Percentiles rank a stretch among this genome's conserved stretches.
Conservation (phyloP, 176 grass and related monocot species). For the Triticum dicoccoides region DNA sequence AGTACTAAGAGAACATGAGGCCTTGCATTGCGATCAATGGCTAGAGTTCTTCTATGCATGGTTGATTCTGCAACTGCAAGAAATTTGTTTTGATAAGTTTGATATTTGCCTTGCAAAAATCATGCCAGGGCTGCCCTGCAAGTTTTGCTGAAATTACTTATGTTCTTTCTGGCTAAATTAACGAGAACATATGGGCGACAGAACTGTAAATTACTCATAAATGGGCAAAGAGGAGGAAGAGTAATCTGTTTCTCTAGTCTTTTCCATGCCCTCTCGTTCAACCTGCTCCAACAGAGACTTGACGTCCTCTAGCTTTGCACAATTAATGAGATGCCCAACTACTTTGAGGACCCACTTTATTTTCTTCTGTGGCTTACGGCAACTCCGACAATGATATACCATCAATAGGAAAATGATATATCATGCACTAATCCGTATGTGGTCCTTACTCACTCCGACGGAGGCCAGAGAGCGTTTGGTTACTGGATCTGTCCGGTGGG, state of each 20-base stretch:
- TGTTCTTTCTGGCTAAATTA: neutral
- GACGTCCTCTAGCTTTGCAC: slow-evolving; percentile 4
- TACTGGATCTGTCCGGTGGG: too few species aligned
- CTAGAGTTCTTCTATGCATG: too few species aligned
- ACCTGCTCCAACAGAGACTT: slow-evolving; percentile 6
- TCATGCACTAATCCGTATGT: too few species aligned
- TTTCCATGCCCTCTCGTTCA: neutral
- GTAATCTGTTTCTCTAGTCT: neutral
- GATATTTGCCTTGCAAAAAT: neutral
- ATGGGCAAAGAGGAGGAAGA: neutral
- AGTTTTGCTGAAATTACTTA: neutral
- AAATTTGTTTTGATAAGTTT: neutral
- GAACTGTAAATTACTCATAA: neutral
- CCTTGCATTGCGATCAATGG: too few species aligned
- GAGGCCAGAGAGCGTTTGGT: too few species aligned
- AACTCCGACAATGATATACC: too few species aligned
- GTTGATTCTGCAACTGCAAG: too few species aligned
- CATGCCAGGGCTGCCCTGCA: neutral
- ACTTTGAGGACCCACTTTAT: slow-evolving; percentile 20
- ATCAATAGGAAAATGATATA: too few species aligned
- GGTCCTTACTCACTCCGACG: too few species aligned
- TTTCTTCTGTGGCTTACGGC: too few species aligned
- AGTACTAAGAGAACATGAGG: too few species aligned
- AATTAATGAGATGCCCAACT: slow-evolving; percentile 35
- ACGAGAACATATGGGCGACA: neutral